Evolutionary conservation across 495 filamentous ascomycete species (phyloP).

Genomic region (Tirmania nivea): DNA sequence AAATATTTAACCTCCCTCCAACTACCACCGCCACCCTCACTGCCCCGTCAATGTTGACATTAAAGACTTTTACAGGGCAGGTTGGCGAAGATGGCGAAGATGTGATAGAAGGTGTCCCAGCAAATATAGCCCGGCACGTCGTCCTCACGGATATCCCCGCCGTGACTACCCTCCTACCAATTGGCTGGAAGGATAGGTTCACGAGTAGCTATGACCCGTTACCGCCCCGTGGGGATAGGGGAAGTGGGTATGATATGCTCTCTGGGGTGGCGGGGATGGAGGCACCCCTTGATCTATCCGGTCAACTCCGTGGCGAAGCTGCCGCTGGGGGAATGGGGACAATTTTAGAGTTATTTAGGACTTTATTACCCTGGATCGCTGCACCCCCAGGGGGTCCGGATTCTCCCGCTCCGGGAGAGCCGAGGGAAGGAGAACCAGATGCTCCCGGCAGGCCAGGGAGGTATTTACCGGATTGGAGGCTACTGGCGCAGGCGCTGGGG

Average conservation of each 20-base stretch:
- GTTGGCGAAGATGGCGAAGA: constrained; percentile 21
- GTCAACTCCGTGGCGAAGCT: neutral
- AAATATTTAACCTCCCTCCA: constrained; percentile 21
- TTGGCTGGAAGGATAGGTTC: constrained; percentile 24
- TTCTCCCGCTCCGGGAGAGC: neutral
- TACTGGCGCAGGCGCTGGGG: neutral
- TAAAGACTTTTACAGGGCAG: constrained; percentile 7
- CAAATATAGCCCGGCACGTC: constrained; percentile 55
- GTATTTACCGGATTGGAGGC: neutral
- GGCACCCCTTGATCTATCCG: neutral
- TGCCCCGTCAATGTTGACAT: no score
- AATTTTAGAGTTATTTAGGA: neutral
- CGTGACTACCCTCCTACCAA: constrained; percentile 38
- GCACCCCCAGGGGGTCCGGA: neutral
- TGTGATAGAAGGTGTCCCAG: constrained; percentile 27
- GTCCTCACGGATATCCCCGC: constrained; percentile 49
- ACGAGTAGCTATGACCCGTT: constrained; percentile 42
- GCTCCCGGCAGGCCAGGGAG: neutral
- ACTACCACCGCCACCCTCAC: constrained; percentile 1
- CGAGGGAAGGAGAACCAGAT: neutral
- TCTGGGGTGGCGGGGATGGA: constrained; percentile 21
- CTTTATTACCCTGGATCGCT: neutral
- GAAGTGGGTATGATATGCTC: constrained; percentile 3
- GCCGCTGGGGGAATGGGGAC: neutral
- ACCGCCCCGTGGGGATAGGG: constrained; percentile 27